Evolutionary conservation across 495 filamentous ascomycete species (phyloP).

Genomic region (Apiosordaria backusii): DNA sequence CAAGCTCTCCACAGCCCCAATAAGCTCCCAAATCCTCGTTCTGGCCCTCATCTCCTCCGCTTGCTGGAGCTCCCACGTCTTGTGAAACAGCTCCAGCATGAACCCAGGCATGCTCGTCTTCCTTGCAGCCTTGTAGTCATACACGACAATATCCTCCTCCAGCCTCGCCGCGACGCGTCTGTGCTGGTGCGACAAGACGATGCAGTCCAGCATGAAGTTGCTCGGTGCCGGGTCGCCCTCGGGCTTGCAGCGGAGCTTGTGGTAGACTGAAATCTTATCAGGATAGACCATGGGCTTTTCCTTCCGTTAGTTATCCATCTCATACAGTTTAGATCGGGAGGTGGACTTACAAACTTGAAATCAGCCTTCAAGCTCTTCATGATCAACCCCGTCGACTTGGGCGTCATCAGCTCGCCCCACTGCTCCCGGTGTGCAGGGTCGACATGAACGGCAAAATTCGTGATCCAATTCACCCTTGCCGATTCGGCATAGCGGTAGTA

Average conservation of each 20-base stretch:
- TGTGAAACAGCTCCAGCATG: conserved; percentile 60
- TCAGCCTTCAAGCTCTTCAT: conserved; percentile 76
- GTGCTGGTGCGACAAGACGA: conserved; percentile 75
- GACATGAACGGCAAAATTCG: conserved; percentile 66
- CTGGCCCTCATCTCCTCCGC: conserved; percentile 47
- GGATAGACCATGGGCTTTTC: conserved; percentile 81
- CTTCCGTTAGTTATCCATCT: conserved; percentile 1
- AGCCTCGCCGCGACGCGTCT: conserved; percentile 75
- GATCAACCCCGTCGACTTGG: conserved; percentile 69
- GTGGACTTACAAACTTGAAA: conserved; percentile 78
- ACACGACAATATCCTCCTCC: conserved; percentile 78
- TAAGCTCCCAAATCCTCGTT: conserved; percentile 50
- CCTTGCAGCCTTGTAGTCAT: conserved; percentile 66
- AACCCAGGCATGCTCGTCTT: conserved; percentile 63
- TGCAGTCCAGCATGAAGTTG: conserved; percentile 49
- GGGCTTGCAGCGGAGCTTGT: conserved; percentile 61
- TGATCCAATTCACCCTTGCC: conserved; percentile 77
- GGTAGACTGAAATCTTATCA: conserved; percentile 82
- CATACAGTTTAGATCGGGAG: not conserved
- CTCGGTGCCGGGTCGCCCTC: conserved; percentile 25
- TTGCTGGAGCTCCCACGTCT: conserved; percentile 66
- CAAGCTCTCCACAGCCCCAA: conserved; percentile 53
- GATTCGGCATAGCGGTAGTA: conserved; percentile 85
- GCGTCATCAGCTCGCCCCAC: conserved; percentile 70
- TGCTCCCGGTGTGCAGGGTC: conserved; percentile 61